These are phyloP conservation scores for Sphaerobolus stellatus DNA, from an alignment of 1,284 basidiomycete genomes.

Conservation along the genomic window DNA sequence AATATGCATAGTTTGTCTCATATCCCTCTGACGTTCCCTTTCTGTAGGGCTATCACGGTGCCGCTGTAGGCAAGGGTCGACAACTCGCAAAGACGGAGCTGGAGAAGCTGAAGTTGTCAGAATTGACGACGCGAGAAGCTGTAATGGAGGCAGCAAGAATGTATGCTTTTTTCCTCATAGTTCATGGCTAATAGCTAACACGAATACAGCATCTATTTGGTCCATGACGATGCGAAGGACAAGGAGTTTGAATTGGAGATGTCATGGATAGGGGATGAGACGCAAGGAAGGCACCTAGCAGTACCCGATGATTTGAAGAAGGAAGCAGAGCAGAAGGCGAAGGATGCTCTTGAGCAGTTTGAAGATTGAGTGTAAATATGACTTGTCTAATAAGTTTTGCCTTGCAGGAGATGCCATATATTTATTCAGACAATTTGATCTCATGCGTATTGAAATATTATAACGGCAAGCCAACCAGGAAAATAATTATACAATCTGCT, in stretches of 20 bases:
- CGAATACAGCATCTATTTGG: constrained; percentile 82
- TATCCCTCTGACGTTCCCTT: not conserved
- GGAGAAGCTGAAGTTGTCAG: constrained; percentile 88
- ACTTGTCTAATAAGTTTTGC: not conserved
- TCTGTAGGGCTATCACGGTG: constrained; percentile 87
- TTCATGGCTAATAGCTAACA: not conserved
- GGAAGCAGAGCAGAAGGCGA: constrained; percentile 88
- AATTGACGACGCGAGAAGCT: constrained; percentile 80
- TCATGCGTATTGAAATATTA: not conserved
- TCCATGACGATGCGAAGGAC: constrained; percentile 96
- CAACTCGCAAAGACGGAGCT: constrained; percentile 98
- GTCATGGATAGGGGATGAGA: constrained; percentile 93
- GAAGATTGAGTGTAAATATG: constrained; percentile 43
- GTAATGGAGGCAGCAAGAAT: constrained; percentile 93
- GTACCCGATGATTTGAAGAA: constrained; percentile 84
- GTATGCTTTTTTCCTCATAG: constrained; percentile 47
- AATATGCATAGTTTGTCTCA: not conserved
- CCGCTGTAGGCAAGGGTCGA: constrained; percentile 94
- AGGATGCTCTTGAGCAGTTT: constrained; percentile 86
- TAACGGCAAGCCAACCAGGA: too few species aligned
- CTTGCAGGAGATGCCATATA: not conserved
- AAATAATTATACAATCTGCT: constrained; percentile 80
- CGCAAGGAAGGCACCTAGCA: constrained; percentile 73
- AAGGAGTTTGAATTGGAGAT: constrained; percentile 98
- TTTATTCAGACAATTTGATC: not conserved